These are phyloP conservation scores for Peribolospora kevripleyi DNA, from an alignment of 768 basidiomycete genomes.

Conservation along the genomic window DNA sequence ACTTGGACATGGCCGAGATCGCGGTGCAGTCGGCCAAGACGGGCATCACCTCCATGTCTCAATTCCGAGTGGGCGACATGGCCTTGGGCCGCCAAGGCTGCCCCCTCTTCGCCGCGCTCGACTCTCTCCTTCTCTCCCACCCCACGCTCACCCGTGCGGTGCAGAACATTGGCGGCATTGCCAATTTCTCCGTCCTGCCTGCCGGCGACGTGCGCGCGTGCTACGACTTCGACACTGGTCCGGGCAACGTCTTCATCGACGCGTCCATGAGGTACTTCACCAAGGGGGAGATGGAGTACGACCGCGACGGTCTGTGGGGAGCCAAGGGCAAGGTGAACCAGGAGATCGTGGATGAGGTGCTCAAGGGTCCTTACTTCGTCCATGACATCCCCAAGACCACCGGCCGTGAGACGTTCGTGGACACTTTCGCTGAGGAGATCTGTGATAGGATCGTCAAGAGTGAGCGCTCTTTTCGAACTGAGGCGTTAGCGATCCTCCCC, in stretches of 20 bases:
- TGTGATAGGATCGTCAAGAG: not conserved
- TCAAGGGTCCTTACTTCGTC: not conserved
- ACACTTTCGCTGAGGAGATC: not conserved
- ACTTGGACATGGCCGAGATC: not conserved
- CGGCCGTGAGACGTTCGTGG: not conserved
- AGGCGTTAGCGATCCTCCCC: not conserved
- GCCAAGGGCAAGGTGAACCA: not conserved
- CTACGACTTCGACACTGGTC: not conserved
- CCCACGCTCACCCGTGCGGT: not conserved
- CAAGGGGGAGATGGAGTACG: conserved; percentile 1
- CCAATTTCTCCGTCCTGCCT: not conserved
- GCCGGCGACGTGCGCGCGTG: not conserved
- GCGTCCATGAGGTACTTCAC: not conserved
- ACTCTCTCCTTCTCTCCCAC: not conserved
- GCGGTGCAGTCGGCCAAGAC: not conserved
- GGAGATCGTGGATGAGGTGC: not conserved
- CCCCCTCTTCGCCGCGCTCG: not conserved
- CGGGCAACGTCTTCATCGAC: conserved; percentile 1
- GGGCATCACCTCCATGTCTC: not conserved
- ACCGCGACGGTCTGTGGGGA: not conserved
- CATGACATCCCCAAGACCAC: not conserved
- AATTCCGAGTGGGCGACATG: not conserved
- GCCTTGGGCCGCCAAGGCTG: not conserved
- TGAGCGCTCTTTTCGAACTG: not conserved
- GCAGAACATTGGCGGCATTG: conserved; percentile 1